Evolutionary conservation across 371 early-diverging fungal species (phyloP), one percentile per base, ranked within the genome.

Genomic region (Rhizopus arrhizus): DNA sequence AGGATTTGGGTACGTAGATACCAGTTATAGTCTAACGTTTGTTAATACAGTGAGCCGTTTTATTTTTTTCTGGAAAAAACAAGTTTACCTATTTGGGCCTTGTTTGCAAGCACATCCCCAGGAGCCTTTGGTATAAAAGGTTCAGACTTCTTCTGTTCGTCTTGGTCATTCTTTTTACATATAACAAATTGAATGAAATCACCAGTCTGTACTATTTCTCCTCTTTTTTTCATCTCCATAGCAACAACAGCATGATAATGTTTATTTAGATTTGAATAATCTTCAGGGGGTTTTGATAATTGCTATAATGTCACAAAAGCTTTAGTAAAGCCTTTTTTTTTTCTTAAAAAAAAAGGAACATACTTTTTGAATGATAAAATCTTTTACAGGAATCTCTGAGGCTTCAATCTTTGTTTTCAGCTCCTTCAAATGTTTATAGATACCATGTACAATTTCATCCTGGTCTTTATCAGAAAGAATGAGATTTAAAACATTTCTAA

Each of bases 211-310:
- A 90, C 87, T n/a, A 73, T 70, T 13, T 77, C 54, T 31, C 94
- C 94, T 47, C 74, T 68, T 38, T 82, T 70, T 65, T 90, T 89
- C 79, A 97, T 78, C 4, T 88, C 78, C 15, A 91, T 73, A 5
- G 99, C 99, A 0, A 99, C 98, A 43, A 82, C 82, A 8, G 99
- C 96, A 62, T 99, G 99, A 0, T 97, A 97, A 53, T 93, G 92
- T 3, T 81, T 62, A 55, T 86, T 89, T 31, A 74, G 73, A 64
- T 92, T 91, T 2, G 84, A 75, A 70, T 99, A 99, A 10, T 84
- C 86, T 43, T 93, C 89, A 0, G 93, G 94, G 34, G 86, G 66
- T 77, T 98, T 99, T 8, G 92, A 90, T 41, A 99, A 73, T 36
- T 88, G 76, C 86, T 89, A 65, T 34, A 53, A 60, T 48, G 56